A percentile compares a stretch with the other conserved stretches of the same genome.
Evolutionary conservation across 306 rosid species (phyloP).

Genomic region (Canavalia gladiata): DNA sequence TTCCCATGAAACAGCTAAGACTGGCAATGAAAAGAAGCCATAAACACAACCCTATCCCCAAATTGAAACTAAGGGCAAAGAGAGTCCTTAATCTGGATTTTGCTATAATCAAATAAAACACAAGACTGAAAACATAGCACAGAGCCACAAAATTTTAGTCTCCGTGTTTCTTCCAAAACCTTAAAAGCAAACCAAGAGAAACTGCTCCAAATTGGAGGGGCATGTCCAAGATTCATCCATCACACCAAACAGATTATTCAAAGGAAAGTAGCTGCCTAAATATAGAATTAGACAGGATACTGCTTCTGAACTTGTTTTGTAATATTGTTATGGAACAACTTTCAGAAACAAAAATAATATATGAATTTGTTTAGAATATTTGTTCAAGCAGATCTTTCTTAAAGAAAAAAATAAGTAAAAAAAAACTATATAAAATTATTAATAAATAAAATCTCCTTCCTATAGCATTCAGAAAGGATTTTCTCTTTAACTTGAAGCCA

Average conservation of each 20-base stretch:
- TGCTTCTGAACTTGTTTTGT: neutral
- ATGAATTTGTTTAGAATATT: neutral
- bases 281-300: neutral
- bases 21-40: slow-evolving; percentile 11
- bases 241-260: neutral
- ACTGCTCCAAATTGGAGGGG: neutral
- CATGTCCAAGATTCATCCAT: neutral
- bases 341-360: neutral
- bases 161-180: slow-evolving; percentile 23
- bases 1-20: slow-evolving; percentile 9
- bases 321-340: slow-evolving; percentile 22
- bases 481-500: neutral
- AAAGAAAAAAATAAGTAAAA: neutral
- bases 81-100: neutral
- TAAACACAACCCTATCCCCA: neutral
- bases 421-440: too few species aligned
- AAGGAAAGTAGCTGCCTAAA: slow-evolving; percentile 5
- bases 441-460: neutral
- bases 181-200: neutral
- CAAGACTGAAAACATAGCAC: neutral
- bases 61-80: slow-evolving; percentile 18
- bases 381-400: neutral
- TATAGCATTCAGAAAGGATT: neutral
- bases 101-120: slow-evolving; percentile 9
- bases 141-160: slow-evolving; percentile 7